Base-by-base conservation (phyloP, 2,329 filamentous ascomycete species). In the Aspergillus udagawae region DNA sequence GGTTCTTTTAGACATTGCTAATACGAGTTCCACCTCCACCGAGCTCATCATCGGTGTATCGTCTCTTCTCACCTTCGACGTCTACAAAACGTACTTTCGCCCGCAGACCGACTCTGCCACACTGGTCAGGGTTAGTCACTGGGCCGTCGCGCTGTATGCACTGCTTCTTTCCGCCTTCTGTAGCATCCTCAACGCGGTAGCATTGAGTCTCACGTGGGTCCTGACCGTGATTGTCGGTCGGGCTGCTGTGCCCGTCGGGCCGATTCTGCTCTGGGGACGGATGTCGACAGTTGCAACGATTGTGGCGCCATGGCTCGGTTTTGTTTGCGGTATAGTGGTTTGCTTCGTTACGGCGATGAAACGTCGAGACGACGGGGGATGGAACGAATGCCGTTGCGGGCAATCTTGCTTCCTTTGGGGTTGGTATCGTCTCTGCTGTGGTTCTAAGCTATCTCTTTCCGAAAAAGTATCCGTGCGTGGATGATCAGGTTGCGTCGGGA, bases 11-110 rank as follows among this genome's bases (percentile, higher is more conserved):
- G 4, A 12, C 12, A 35, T 35, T 4, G 27, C 32, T 35, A 4
- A 35, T 35, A 35, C 74, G 1, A 80, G 77, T 3, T 80, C 79
- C 0, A 74, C 80, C 2, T 80, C 77, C 0, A 79, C 80, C 0
- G 79, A 82, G 51, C 73, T 82, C 12, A 81, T 83, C 51, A 79
- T 80, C 0, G n/a, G n/a, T n/a, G 79, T 81, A 0, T 79, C 77
- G 0, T 81, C 79, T 0, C 79, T 82, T 49, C 75, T 82, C 44
- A 79, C 76, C 27, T 83, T 82, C 51, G 80, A 83, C 53, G 77
- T 82, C 10, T 82, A 82, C 63, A 73, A 79, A 0, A 76, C 75
- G 5, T 82, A 82, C 60, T 67, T 79, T 58, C 79, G 80, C 54
- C 72, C 71, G 0, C 57, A 58, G 0, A 78, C 80, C 0, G 77